Percentiles rank a stretch among this genome's conserved stretches.
These are phyloP conservation scores for Pterocarpus macrocarpus DNA, from an alignment of 306 rosid species.

Conservation along the genomic window DNA sequence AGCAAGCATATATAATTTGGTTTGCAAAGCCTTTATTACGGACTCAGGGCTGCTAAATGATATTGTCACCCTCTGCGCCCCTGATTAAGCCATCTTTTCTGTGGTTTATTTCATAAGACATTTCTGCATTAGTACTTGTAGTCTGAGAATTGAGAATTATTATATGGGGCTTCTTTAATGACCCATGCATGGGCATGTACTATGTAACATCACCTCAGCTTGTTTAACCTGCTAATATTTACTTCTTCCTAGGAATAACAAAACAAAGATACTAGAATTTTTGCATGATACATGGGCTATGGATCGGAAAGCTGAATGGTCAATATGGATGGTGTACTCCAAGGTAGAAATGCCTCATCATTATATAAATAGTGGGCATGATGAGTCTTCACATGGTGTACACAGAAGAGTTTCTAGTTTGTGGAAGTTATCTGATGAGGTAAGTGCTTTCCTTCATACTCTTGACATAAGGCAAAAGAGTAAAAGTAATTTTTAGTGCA, in stretches of 20 bases:
- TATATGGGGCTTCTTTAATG: not conserved
- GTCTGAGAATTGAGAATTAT: not conserved
- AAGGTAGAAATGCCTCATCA: slow-evolving; percentile 95
- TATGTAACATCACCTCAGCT: slow-evolving; percentile 12
- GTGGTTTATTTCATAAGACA: not conserved
- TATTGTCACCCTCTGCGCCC: not conserved
- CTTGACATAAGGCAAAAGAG: not conserved
- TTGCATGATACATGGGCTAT: slow-evolving; percentile 74
- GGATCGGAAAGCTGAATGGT: slow-evolving; percentile 89
- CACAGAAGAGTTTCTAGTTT: slow-evolving; percentile 71
- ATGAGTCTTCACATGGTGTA: slow-evolving; percentile 58
- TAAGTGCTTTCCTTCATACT: slow-evolving; percentile 48
- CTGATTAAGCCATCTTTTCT: slow-evolving; percentile 28
- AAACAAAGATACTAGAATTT: slow-evolving; percentile 68
- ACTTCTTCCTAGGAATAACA: slow-evolving; percentile 68
- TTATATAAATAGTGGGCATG: slow-evolving; percentile 61
- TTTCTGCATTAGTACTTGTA: slow-evolving; percentile 14
- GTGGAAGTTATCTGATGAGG: slow-evolving; percentile 75
- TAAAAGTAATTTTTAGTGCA: not conserved
- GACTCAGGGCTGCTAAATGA: slow-evolving; percentile 8
- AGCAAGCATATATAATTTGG: not conserved
- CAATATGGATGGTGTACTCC: slow-evolving; percentile 93
- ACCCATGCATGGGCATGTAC: slow-evolving; percentile 19
- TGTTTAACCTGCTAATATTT: slow-evolving; percentile 42
- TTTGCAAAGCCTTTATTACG: slow-evolving; percentile 5